These are phyloP conservation scores for Plasmodium inui DNA, from an alignment of 169 alveolate genomes.

Conservation along the genomic window DNA sequence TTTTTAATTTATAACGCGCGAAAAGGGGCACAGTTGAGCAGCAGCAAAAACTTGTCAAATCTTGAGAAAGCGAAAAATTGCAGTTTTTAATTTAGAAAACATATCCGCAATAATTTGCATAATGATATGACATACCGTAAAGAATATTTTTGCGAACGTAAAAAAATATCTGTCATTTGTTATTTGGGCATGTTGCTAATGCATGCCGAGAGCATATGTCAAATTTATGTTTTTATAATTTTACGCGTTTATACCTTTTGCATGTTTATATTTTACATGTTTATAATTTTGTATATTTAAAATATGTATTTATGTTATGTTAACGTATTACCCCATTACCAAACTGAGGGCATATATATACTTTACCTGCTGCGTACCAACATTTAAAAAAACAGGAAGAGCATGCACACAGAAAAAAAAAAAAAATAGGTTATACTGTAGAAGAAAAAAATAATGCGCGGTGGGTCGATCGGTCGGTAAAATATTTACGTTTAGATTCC, in stretches of 20 bases:
- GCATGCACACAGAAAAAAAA: slow-evolving; percentile 11
- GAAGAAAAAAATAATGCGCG: slow-evolving; percentile 10
- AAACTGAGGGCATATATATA: neutral
- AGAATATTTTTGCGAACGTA: neutral
- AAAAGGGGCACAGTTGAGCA: neutral
- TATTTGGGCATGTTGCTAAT: neutral
- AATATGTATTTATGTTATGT: neutral
- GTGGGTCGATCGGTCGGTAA: neutral
- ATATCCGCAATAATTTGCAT: neutral
- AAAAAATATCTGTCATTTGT: neutral
- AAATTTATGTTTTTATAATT: too few species aligned
- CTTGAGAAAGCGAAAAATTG: neutral
- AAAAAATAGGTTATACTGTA: neutral
- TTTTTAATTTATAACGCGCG: neutral
- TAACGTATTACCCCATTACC: neutral
- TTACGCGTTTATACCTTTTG: neutral
- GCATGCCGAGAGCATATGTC: neutral
- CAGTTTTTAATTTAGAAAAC: neutral
- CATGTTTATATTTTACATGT: neutral
- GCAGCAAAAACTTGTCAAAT: neutral
- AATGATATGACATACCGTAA: neutral
- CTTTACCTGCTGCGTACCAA: neutral
- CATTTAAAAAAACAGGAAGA: neutral
- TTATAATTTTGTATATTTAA: neutral
- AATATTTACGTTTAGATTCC: neutral